Conservation (phyloP, 495 filamentous ascomycete species). For the Pyrenula aspistea region DNA sequence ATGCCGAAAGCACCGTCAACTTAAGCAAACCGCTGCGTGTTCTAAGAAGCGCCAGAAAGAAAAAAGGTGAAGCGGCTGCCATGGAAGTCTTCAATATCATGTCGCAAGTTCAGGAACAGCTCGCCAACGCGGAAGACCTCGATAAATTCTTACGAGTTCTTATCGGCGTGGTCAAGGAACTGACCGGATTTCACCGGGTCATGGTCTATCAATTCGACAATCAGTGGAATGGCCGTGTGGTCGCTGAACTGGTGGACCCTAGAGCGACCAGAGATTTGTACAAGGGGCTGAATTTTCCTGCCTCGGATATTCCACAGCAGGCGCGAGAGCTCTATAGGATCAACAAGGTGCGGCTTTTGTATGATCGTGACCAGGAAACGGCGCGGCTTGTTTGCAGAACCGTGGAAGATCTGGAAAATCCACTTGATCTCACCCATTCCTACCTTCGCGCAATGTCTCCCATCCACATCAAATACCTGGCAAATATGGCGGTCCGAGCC, state of each 20-base stretch:
- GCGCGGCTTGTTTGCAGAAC: slow-evolving; percentile 75
- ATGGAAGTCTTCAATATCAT: slow-evolving; percentile 95
- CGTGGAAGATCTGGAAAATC: slow-evolving; percentile 59
- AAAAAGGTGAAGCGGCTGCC: slow-evolving; percentile 71
- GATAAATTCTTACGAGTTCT: slow-evolving; percentile 59
- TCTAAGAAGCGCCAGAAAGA: slow-evolving; percentile 62
- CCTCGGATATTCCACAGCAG: slow-evolving; percentile 82
- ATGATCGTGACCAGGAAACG: slow-evolving; percentile 59
- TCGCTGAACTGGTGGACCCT: slow-evolving; percentile 77
- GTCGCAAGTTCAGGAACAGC: slow-evolving; percentile 71
- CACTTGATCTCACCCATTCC: slow-evolving; percentile 74
- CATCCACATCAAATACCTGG: slow-evolving; percentile 78
- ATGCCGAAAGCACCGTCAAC: slow-evolving; percentile 59
- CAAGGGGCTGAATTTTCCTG: slow-evolving; percentile 83
- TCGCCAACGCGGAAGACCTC: slow-evolving; percentile 55
- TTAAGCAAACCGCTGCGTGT: slow-evolving; percentile 68
- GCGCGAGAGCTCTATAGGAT: slow-evolving; percentile 70
- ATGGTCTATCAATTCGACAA: slow-evolving; percentile 92
- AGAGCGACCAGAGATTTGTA: slow-evolving; percentile 73
- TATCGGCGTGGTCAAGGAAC: slow-evolving; percentile 68
- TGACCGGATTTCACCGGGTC: slow-evolving; percentile 87
- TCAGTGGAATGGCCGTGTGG: slow-evolving; percentile 71
- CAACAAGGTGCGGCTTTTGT: slow-evolving; percentile 69
- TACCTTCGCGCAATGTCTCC: slow-evolving; percentile 88
- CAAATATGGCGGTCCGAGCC: slow-evolving; percentile 80